phyloP scores from a whole-genome alignment of 108 stramenopile genomes.

The Nitzschia sp. region DNA sequence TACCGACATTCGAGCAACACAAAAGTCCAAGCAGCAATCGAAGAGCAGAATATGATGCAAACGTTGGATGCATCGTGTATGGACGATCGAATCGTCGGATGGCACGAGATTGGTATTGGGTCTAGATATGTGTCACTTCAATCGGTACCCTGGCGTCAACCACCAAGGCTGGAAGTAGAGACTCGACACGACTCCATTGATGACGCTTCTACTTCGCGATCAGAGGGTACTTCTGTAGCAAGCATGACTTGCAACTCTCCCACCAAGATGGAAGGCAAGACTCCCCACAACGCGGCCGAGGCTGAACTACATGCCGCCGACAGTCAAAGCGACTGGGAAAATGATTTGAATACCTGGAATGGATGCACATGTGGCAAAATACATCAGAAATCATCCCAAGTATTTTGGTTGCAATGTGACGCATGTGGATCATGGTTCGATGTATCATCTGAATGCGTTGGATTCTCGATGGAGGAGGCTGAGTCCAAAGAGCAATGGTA shows the following conservation, averaged over 20 bases:
- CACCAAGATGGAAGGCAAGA: background rate
- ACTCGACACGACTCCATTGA: background rate
- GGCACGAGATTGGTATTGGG: slow-evolving; percentile 29
- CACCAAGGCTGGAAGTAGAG: background rate
- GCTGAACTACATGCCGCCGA: background rate
- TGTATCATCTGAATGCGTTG: slow-evolving; percentile 57
- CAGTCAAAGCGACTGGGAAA: slow-evolving; percentile 7
- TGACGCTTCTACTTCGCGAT: background rate
- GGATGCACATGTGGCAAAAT: slow-evolving; percentile 74
- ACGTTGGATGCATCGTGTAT: slow-evolving; percentile 9
- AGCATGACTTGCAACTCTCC: background rate
- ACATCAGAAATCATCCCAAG: slow-evolving; percentile 34
- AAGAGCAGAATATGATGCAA: slow-evolving; percentile 16
- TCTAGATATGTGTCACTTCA: background rate
- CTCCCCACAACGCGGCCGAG: background rate
- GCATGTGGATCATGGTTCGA: slow-evolving; percentile 73
- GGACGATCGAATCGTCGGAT: slow-evolving; percentile 26
- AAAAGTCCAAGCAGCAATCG: background rate
- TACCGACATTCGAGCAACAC: slow-evolving; percentile 29
- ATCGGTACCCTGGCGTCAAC: background rate
- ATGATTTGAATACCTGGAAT: slow-evolving; percentile 68
- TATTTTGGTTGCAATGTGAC: slow-evolving; percentile 84
- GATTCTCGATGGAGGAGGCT: slow-evolving; percentile 53
- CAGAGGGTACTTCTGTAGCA: background rate
- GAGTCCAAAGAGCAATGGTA: slow-evolving; percentile 4